These are phyloP conservation scores for Trichoderma simmonsii DNA, from an alignment of 2,329 filamentous ascomycete genomes.

Conservation along the genomic window DNA sequence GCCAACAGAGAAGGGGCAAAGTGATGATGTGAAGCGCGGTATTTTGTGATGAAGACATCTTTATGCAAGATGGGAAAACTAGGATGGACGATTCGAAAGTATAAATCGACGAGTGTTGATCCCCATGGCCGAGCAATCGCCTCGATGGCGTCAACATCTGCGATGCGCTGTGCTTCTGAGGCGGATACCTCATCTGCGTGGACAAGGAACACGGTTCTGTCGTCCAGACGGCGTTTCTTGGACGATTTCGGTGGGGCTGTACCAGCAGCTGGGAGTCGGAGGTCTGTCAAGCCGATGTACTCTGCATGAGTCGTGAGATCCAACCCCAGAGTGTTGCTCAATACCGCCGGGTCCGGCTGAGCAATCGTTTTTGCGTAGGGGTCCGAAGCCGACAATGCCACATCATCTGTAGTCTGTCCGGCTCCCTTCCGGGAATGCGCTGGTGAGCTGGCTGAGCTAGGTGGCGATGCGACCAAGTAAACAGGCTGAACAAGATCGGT, in stretches of 20 bases:
- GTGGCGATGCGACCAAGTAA: not conserved
- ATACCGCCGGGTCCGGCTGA: not conserved
- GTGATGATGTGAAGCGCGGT: not conserved
- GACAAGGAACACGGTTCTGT: not conserved
- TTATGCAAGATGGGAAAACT: not conserved
- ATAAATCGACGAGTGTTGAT: not conserved
- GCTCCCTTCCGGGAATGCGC: not conserved
- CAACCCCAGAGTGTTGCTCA: not conserved
- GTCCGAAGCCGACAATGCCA: not conserved
- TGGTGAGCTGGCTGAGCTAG: not conserved
- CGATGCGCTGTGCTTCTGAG: not conserved
- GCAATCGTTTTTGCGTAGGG: not conserved
- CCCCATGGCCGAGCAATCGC: not conserved
- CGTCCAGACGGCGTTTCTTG: not conserved
- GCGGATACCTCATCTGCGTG: not conserved
- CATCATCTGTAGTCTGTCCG: not conserved
- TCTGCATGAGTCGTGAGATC: not conserved
- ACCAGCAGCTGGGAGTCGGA: not conserved
- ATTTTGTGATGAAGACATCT: not conserved
- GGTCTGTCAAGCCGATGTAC: not conserved
- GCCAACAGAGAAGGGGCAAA: not conserved
- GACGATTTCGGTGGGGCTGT: not conserved
- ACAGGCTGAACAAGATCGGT: not conserved
- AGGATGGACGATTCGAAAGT: not conserved
- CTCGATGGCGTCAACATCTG: not conserved